phyloP scores from a whole-genome alignment of 495 filamentous ascomycete genomes.

The Xylaria flabelliformis region DNA sequence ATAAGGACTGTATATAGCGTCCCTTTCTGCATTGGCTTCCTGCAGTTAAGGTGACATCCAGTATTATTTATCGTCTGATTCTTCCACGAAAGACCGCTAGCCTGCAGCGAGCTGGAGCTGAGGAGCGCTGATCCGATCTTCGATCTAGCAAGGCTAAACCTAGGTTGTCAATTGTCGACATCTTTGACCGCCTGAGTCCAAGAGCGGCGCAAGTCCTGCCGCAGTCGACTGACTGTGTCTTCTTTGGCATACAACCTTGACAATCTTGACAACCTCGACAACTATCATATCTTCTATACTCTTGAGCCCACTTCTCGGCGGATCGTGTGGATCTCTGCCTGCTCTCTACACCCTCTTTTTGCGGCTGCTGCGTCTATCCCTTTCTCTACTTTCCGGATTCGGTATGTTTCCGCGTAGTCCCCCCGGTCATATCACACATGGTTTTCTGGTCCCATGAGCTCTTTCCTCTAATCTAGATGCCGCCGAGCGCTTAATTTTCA shows the following conservation, averaged over 20 bases:
- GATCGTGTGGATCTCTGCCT: slow-evolving; percentile 16
- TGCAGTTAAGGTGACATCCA: slow-evolving; percentile 5
- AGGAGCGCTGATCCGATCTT: slow-evolving; percentile 7
- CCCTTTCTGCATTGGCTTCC: not conserved
- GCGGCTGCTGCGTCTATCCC: slow-evolving; percentile 14
- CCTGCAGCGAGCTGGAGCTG: slow-evolving; percentile 14
- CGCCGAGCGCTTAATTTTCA: slow-evolving; percentile 36
- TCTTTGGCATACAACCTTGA: not conserved
- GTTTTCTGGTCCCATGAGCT: not conserved
- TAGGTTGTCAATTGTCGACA: not conserved
- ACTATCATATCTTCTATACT: not conserved
- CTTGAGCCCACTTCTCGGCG: slow-evolving; percentile 17
- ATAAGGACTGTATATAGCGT: not conserved
- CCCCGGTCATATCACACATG: not conserved
- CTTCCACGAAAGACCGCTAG: slow-evolving; percentile 1
- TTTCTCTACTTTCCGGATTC: slow-evolving; percentile 12
- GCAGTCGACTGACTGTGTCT: not conserved
- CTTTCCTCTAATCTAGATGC: slow-evolving; percentile 29
- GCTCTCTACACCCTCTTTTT: slow-evolving; percentile 4
- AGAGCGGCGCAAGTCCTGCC: not conserved
- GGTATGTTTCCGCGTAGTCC: slow-evolving; percentile 11
- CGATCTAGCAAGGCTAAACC: slow-evolving; percentile 1
- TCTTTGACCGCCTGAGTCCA: not conserved
- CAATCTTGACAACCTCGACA: not conserved
- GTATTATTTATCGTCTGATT: not conserved